phyloP scores from a whole-genome alignment of 169 alveolate species.

The Cryptosporidium bovis region DNA sequence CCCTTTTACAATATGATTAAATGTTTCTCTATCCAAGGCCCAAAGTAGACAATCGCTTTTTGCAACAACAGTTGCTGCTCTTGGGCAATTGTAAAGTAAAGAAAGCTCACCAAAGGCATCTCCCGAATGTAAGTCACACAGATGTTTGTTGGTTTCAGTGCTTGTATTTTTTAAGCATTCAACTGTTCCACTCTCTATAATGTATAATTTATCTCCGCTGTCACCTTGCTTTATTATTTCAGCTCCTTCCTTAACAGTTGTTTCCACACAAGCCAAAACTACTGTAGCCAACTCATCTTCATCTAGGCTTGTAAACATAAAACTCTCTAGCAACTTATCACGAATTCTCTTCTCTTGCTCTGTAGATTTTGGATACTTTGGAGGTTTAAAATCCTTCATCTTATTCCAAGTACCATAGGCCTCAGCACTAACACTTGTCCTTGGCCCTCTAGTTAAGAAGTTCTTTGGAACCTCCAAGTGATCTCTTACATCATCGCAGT shows the following conservation, averaged over 20 bases:
- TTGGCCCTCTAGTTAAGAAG: slow-evolving; percentile 63
- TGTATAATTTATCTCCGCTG: slow-evolving; percentile 92
- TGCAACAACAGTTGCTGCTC: slow-evolving; percentile 96
- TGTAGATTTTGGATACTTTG: slow-evolving; percentile 85
- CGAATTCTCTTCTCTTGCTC: slow-evolving; percentile 86
- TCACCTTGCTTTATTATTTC: slow-evolving; percentile 95
- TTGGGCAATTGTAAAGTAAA: slow-evolving; percentile 93
- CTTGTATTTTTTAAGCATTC: slow-evolving; percentile 85
- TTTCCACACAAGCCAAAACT: slow-evolving; percentile 91
- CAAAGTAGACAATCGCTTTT: slow-evolving; percentile 88
- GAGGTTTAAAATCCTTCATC: slow-evolving; percentile 89
- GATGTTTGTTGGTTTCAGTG: slow-evolving; percentile 84
- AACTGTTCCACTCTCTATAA: slow-evolving; percentile 91
- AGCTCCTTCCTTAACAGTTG: slow-evolving; percentile 80
- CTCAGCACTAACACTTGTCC: slow-evolving; percentile 92
- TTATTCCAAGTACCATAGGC: slow-evolving; percentile 94
- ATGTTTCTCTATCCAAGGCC: slow-evolving; percentile 93
- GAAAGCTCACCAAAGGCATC: slow-evolving; percentile 98
- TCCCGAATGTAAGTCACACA: slow-evolving; percentile 87
- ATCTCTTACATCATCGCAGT: slow-evolving; percentile 54
- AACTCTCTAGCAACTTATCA: slow-evolving; percentile 81
- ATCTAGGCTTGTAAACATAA: slow-evolving; percentile 88
- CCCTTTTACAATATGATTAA: slow-evolving; percentile 93
- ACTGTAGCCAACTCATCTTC: slow-evolving; percentile 86
- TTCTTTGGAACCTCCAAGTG: slow-evolving; percentile 46